These are phyloP conservation scores for Betula pendula DNA, from an alignment of 306 rosid species.

Conservation along the genomic window DNA sequence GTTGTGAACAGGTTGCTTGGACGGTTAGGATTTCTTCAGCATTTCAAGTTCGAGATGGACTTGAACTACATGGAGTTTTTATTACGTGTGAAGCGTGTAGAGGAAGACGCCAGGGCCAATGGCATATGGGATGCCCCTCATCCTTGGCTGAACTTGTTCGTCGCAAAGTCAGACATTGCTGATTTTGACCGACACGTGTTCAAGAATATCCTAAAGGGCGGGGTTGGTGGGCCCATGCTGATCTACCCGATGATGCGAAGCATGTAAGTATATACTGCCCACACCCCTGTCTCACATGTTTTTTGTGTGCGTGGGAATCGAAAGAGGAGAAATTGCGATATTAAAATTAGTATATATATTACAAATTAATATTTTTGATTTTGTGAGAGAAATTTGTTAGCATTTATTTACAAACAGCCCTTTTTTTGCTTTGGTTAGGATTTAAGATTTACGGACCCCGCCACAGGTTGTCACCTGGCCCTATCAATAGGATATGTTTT, in stretches of 20 bases:
- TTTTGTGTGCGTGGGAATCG: background rate
- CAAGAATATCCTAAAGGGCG: slow-evolving; percentile 64
- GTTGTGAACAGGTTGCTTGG: slow-evolving; percentile 48
- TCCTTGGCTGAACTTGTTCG: slow-evolving; percentile 90
- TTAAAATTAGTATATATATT: too few species aligned
- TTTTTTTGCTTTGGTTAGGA: background rate
- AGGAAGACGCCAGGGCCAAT: slow-evolving; percentile 64
- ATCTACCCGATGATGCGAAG: slow-evolving; percentile 75
- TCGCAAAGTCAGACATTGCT: slow-evolving; percentile 58
- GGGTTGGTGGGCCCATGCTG: slow-evolving; percentile 89
- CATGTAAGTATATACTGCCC: slow-evolving; percentile 42
- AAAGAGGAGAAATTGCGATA: too few species aligned
- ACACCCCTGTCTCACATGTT: background rate
- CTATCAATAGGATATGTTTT: slow-evolving; percentile 30
- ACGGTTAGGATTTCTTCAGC: slow-evolving; percentile 58
- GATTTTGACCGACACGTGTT: slow-evolving; percentile 66
- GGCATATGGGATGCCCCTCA: slow-evolving; percentile 91
- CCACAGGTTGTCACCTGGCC: slow-evolving; percentile 31
- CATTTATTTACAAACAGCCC: background rate
- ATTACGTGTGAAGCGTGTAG: slow-evolving; percentile 80
- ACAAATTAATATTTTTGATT: background rate
- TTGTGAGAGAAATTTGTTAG: background rate
- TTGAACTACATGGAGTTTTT: slow-evolving; percentile 62
- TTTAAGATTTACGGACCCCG: slow-evolving; percentile 15
- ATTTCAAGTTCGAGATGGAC: slow-evolving; percentile 61